A percentile compares a stretch with the other conserved stretches of the same genome.
These are phyloP conservation scores for Aspergillus taichungensis DNA, from an alignment of 495 filamentous ascomycete species.

Conservation along the genomic window DNA sequence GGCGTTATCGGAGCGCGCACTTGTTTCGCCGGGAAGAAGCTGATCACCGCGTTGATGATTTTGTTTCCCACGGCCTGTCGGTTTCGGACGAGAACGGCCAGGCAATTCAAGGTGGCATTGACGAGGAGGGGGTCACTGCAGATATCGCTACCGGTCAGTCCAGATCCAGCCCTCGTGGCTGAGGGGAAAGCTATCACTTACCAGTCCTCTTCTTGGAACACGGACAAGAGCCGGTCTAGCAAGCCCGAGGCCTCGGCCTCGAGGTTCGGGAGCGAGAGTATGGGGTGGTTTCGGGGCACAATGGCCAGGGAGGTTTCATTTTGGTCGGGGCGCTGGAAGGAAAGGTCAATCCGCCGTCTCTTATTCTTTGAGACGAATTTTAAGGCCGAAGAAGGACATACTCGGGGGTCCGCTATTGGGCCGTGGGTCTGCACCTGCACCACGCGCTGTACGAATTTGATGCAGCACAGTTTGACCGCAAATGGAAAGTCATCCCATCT, in stretches of 20 bases:
- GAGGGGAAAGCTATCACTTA: slow-evolving; percentile 27
- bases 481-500: slow-evolving; percentile 77
- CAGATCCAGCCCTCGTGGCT: background rate
- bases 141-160: slow-evolving; percentile 4
- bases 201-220: slow-evolving; percentile 80
- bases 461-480: slow-evolving; percentile 80
- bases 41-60: slow-evolving; percentile 75
- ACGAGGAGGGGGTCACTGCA: slow-evolving; percentile 78
- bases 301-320: slow-evolving; percentile 82
- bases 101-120: slow-evolving; percentile 83
- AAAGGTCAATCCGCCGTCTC: background rate
- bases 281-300: slow-evolving; percentile 71
- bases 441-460: slow-evolving; percentile 92
- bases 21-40: slow-evolving; percentile 81
- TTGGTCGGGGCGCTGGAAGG: slow-evolving; percentile 60
- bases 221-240: slow-evolving; percentile 77
- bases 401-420: slow-evolving; percentile 72
- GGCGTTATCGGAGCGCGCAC: slow-evolving; percentile 69
- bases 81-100: slow-evolving; percentile 69
- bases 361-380: background rate
- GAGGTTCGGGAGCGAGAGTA: slow-evolving; percentile 67
- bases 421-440: slow-evolving; percentile 87
- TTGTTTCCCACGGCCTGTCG: slow-evolving; percentile 74
- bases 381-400: slow-evolving; percentile 31
- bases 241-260: slow-evolving; percentile 88